phyloP scores from a whole-genome alignment of 768 basidiomycete genomes.

The Phylloporus sp. region DNA sequence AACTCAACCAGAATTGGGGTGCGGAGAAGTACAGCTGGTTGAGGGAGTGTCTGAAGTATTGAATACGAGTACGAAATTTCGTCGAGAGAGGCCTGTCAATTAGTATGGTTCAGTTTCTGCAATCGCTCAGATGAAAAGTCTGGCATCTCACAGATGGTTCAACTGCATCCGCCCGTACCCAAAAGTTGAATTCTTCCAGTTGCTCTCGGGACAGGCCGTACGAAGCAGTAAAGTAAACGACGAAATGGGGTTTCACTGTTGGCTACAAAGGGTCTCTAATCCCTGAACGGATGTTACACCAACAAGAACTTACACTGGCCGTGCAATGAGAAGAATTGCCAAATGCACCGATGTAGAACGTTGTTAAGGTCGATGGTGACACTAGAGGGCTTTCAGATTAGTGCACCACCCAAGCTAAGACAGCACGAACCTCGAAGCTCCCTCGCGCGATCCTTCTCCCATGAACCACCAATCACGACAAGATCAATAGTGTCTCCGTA shows the following conservation, averaged over 20 bases:
- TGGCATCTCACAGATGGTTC: conserved; percentile 18
- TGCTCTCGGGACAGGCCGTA: conserved; percentile 67
- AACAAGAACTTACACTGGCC: conserved; percentile 33
- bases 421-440: conserved; percentile 59
- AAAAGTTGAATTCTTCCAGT: conserved; percentile 69
- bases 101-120: not conserved
- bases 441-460: conserved; percentile 75
- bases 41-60: conserved; percentile 41
- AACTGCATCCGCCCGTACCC: conserved; percentile 36
- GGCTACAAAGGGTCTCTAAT: conserved; percentile 30
- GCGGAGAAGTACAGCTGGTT: conserved; percentile 54
- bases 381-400: conserved; percentile 39
- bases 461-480: conserved; percentile 68
- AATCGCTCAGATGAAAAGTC: not conserved
- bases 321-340: conserved; percentile 43
- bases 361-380: conserved; percentile 64
- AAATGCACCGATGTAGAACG: conserved; percentile 72
- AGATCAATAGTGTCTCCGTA: conserved; percentile 80
- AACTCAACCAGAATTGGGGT: no score
- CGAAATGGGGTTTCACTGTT: conserved; percentile 51
- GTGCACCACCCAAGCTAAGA: not conserved
- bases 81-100: conserved; percentile 5
- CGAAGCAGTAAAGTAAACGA: conserved; percentile 68
- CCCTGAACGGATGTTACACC: not conserved
- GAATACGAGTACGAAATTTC: conserved; percentile 53